Evolutionary conservation across 2,329 filamentous ascomycete species (phyloP), one percentile per base, ranked within the genome.

Genomic region (Penicillium decumbens): DNA sequence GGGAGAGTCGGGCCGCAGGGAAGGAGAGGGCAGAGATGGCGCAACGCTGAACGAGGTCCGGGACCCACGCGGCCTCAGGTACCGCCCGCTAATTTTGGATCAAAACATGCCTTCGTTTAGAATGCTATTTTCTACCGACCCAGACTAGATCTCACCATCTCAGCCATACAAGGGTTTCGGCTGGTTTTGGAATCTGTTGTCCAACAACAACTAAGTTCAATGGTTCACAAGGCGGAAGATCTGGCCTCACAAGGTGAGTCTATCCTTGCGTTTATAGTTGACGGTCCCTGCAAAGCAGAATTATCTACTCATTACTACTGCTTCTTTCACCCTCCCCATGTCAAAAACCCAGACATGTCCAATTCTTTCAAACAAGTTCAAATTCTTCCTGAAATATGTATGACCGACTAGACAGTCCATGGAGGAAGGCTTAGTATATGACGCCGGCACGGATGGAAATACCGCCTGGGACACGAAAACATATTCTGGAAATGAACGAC

Each of bases 31-130:
- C 32, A 20, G 8, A 38, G 41, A 39, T 43, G 33, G 46, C 33
- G 35, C 24, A 27, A 33, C 39, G 2, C 40, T 3, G 4, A n/a
- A 18, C 40, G 25, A 42, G 40, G 40, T 35, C 6, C 35, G 39
- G 30, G 52, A 55, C 55, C 55, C 55, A 58, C 55, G 41, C 50
- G 43, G 45, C 45, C 48, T 51, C 55, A 57, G 55, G 55, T 45
- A 57, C 55, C 55, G 53, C 55, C 49, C 49, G 49, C 49, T 51
- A 41, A 32, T 44, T 57, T 56, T 45, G 50, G 45, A 53, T 47
- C 50, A 53, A 47, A 53, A 50, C 54, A 56, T 49, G 35, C 45
- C 45, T 41, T 28, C 18, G 25, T 6, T 35, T 12, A 39, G 12
- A 10, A 12, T 24, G n/a, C 30, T 5, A 12, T 18, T 6, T 15